Base-by-base conservation (phyloP, 441 rosid genomes). In the Populus hybrid region DNA sequence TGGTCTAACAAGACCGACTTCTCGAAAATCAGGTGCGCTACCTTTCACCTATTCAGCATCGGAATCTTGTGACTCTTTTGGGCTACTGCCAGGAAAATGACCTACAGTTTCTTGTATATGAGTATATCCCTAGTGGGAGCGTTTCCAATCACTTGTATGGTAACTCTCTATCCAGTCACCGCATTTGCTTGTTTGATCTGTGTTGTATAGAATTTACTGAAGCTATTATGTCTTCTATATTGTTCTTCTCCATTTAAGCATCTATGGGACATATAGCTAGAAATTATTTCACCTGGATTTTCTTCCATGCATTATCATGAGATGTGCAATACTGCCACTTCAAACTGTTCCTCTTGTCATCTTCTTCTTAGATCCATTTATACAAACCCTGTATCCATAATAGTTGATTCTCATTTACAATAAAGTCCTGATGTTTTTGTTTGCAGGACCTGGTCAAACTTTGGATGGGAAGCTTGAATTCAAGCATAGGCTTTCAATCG, bases 1-100 rank as follows among this genome's bases (percentile, higher is more conserved):
- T 83, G 30, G 30, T 76, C 82, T 82, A 50, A 82, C 73, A 28
- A 24, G 72, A 73, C 70, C 73, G 71, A 4, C 50, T 73, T 30
- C 46, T 77, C 72, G 67, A 74, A 73, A 81, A 4, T 72, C 87
- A 92, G 97, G 95, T 86, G 63, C 86, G 78, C 20, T 83, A 86
- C 80, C 83, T 90, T 79, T 88, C 92, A 26, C 86, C 87, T 79
- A 89, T 91, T 82, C 87, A 82, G 70, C 95, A 93, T 78, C 84
- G 86, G 20, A 85, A 89, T 76, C 76, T 93, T 54, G 97, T 93
- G 40, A 80, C 85, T 72, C 89, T 93, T 66, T 77, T 91, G 30
- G 97, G 95, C 32, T 89, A 86, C 81, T 91, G 93, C 80, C 86
- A 87, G 28, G 93, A 87, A 75, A 80, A 82, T 65, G 85, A 85